Conservation (phyloP, 2,329 filamentous ascomycete species). For the Alternaria sp. region DNA sequence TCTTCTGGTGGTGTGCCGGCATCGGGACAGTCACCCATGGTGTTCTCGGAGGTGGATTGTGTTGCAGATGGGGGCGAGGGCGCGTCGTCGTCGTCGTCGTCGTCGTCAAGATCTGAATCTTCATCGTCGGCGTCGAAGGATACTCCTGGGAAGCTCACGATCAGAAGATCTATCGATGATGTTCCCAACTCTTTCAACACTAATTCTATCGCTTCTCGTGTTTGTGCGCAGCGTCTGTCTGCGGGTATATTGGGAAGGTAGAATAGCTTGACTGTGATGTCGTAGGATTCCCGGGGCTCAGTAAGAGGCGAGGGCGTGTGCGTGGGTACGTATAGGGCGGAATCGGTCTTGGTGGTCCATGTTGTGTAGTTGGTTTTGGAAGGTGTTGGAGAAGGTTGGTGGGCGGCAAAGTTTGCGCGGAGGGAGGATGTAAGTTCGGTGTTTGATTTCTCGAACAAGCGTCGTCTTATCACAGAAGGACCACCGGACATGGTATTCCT, state of each 20-base stretch:
- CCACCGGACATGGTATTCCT: conserved; percentile 87
- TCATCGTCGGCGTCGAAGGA: conserved; percentile 94
- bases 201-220: conserved; percentile 78
- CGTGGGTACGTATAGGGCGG: conserved; percentile 76
- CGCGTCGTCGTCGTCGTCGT: conserved; percentile 61
- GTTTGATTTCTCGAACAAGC: conserved; percentile 83
- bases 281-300: conserved; percentile 85
- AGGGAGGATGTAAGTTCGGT: conserved; percentile 90
- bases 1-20: conserved; percentile 58
- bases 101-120: conserved; percentile 73
- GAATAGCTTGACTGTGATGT: conserved; percentile 95
- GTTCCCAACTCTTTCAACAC: conserved; percentile 83
- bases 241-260: conserved; percentile 78
- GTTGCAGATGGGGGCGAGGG: conserved; percentile 36
- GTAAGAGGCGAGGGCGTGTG: conserved; percentile 74
- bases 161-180: conserved; percentile 81
- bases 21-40: conserved; percentile 51
- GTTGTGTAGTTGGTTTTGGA: conserved; percentile 56
- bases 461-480: conserved; percentile 82
- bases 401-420: conserved; percentile 79
- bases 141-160: conserved; percentile 91
- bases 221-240: conserved; percentile 72
- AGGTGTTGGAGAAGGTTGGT: conserved; percentile 66
- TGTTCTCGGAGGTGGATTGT: conserved; percentile 47
- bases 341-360: conserved; percentile 70